Conservation (phyloP, 345 rosid genomes). For the Heritiera fomes region DNA sequence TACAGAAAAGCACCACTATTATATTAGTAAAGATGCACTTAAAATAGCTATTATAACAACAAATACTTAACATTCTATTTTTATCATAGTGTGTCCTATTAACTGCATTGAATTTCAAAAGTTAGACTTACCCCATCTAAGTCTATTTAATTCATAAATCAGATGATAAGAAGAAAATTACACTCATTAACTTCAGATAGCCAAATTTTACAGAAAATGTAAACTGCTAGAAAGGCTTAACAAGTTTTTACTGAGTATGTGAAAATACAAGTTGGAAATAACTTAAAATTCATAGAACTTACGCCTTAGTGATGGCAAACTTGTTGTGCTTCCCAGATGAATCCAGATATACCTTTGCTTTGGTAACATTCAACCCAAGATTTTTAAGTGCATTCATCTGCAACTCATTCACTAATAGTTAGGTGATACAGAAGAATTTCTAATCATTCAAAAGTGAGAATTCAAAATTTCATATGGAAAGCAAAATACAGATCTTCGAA, state of each 20-base stretch:
- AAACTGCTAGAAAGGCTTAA: neutral
- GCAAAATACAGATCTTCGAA: constrained; percentile 11
- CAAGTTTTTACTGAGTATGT: neutral
- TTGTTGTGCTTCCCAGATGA: constrained; percentile 96
- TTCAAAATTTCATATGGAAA: neutral
- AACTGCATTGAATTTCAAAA: neutral
- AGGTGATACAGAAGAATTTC: constrained; percentile 16
- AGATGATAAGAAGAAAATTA: neutral
- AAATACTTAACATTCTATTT: neutral
- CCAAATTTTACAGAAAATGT: neutral
- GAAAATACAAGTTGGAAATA: neutral
- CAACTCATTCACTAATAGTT: constrained; percentile 28
- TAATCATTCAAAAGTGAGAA: neutral
- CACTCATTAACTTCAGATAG: constrained; percentile 41
- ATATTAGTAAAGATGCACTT: constrained; percentile 14
- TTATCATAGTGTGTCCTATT: neutral
- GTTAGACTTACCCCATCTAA: neutral
- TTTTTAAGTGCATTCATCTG: constrained; percentile 93
- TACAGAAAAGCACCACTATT: constrained; percentile 36
- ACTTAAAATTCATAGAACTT: constrained; percentile 33
- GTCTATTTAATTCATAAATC: neutral
- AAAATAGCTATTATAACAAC: constrained; percentile 6
- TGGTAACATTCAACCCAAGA: constrained; percentile 89
- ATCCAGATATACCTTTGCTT: constrained; percentile 88
- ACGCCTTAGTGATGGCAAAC: constrained; percentile 83